phyloP scores from a whole-genome alignment of 2,329 filamentous ascomycete genomes.

The Colletotrichum liaoningense region DNA sequence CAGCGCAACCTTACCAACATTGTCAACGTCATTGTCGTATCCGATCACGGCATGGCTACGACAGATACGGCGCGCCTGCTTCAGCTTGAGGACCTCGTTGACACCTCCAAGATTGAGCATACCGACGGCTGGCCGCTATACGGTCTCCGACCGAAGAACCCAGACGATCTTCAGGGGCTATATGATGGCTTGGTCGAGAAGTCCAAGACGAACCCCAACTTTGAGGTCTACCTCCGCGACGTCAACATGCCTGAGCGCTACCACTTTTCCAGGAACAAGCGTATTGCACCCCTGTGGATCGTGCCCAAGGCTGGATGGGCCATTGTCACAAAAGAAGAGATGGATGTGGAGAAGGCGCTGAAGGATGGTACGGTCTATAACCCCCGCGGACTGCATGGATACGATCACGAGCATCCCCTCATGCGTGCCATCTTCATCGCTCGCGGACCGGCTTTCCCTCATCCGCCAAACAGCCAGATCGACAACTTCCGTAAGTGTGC shows the following conservation, averaged over 20 bases:
- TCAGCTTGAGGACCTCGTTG: constrained; percentile 90
- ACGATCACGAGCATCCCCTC: constrained; percentile 92
- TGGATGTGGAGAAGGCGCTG: constrained; percentile 77
- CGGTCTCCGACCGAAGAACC: constrained; percentile 83
- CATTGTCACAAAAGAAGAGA: constrained; percentile 83
- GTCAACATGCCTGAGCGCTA: constrained; percentile 92
- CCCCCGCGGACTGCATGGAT: constrained; percentile 90
- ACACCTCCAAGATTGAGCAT: constrained; percentile 81
- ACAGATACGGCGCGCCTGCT: constrained; percentile 84
- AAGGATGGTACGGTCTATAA: constrained; percentile 76
- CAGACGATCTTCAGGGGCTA: constrained; percentile 72
- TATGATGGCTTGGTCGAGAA: constrained; percentile 71
- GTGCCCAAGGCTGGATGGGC: constrained; percentile 94
- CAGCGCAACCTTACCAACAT: constrained; percentile 86
- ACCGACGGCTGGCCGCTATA: constrained; percentile 95
- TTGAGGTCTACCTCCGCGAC: constrained; percentile 89
- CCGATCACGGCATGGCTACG: constrained; percentile 98
- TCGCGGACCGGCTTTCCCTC: constrained; percentile 90
- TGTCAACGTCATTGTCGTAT: constrained; percentile 95
- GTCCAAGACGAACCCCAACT: constrained; percentile 71
- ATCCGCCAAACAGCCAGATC: constrained; percentile 82
- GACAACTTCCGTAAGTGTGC: constrained; percentile 82
- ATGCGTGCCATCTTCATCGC: constrained; percentile 98
- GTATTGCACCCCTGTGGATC: constrained; percentile 96
- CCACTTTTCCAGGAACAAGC: constrained; percentile 87